Conservation (phyloP, 2,329 filamentous ascomycete genomes). For the Colletotrichum tamarilloi region DNA sequence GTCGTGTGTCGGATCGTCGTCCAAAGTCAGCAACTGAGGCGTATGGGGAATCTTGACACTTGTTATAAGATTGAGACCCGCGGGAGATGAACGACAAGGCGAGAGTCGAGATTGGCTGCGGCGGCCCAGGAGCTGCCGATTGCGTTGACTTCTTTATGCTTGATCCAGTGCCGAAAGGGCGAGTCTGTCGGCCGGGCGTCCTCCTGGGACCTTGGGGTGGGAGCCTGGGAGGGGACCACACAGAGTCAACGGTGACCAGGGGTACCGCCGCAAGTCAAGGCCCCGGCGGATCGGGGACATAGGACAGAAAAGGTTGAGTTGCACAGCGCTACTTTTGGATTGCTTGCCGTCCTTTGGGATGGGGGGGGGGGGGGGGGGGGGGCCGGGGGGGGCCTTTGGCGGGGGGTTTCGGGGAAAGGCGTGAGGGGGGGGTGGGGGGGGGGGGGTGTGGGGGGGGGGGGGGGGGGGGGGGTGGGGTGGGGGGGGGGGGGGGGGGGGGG, state of each 20-base stretch:
- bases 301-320: constrained; percentile 18
- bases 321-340: constrained; percentile 17
- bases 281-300: constrained; percentile 11
- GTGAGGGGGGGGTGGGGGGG: too few relatives aligned
- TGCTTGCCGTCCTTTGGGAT: neutral
- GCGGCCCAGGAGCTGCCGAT: constrained; percentile 21
- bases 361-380: neutral
- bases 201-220: neutral
- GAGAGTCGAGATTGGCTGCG: constrained; percentile 26
- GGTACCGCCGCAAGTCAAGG: constrained; percentile 31
- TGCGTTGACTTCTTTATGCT: constrained; percentile 27
- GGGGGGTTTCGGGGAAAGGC: too few relatives aligned
- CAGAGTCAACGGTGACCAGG: constrained; percentile 20
- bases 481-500: too few relatives aligned
- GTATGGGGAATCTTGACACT: constrained; percentile 19
- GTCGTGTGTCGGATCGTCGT: constrained; percentile 30
- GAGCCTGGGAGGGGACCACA: neutral
- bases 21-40: constrained; percentile 15
- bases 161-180: constrained; percentile 28
- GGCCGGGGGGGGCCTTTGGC: too few relatives aligned
- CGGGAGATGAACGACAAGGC: constrained; percentile 23
- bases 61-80: constrained; percentile 18
- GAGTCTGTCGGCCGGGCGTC: constrained; percentile 13
- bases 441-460: too few relatives aligned
- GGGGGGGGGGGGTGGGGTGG: neutral